phyloP scores from a whole-genome alignment of 2,329 filamentous ascomycete genomes.

The Fusarium albosuccineum region DNA sequence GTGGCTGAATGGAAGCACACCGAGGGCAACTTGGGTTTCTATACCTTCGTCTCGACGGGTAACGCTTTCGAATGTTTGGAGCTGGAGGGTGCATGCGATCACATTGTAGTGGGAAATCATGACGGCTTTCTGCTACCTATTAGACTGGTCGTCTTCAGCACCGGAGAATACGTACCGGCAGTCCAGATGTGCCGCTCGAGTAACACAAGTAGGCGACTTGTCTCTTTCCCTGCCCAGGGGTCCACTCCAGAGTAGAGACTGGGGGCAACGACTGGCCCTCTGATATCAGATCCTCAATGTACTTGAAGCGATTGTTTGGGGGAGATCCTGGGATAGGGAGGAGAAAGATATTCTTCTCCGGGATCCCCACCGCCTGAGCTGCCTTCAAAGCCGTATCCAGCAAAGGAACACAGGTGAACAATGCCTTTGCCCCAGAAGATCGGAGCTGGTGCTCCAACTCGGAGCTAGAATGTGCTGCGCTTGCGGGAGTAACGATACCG shows the following conservation, averaged over 20 bases:
- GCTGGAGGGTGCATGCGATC: constrained; percentile 79
- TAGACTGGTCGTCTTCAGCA: background rate
- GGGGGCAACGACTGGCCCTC: constrained; percentile 67
- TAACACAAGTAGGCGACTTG: constrained; percentile 83
- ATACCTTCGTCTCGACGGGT: constrained; percentile 53
- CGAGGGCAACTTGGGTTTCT: constrained; percentile 65
- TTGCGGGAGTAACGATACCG: constrained; percentile 79
- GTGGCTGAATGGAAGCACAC: constrained; percentile 82
- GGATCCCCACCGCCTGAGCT: constrained; percentile 72
- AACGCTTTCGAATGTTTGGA: constrained; percentile 58
- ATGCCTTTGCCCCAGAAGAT: constrained; percentile 74
- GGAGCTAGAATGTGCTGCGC: constrained; percentile 76
- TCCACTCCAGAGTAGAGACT: constrained; percentile 68
- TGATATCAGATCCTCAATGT: constrained; percentile 73
- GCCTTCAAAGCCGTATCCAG: constrained; percentile 74
- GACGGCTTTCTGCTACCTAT: constrained; percentile 75
- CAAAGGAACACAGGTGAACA: constrained; percentile 80
- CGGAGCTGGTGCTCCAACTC: constrained; percentile 81
- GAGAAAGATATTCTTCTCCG: constrained; percentile 74
- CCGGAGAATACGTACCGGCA: constrained; percentile 66
- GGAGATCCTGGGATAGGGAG: constrained; percentile 70
- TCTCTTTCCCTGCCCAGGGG: constrained; percentile 72
- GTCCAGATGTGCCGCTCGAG: constrained; percentile 82
- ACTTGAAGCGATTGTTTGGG: constrained; percentile 64
- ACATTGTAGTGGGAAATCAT: constrained; percentile 87